A percentile compares a stretch with the other conserved stretches of the same genome.
Evolutionary conservation across 352 stramenopile genomes (phyloP).

Genomic region (Globisporangium paroecandrum): DNA sequence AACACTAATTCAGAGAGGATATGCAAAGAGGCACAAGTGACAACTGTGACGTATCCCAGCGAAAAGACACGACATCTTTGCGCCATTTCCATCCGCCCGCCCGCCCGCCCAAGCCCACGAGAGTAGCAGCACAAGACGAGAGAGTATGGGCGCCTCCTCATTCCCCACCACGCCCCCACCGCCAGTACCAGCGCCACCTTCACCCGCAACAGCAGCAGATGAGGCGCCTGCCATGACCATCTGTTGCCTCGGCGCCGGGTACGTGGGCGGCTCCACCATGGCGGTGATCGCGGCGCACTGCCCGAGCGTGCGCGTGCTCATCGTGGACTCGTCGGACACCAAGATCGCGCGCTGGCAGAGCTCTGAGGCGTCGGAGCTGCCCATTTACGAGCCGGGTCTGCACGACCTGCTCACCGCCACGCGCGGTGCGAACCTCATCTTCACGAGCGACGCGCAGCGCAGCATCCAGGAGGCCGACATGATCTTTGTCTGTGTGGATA

Average conservation of each 20-base stretch:
- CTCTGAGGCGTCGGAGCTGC: constrained; percentile 74
- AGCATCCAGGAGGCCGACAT: constrained; percentile 97
- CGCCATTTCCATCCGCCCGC: not conserved
- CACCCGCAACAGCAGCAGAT: constrained; percentile 18
- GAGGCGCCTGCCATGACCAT: constrained; percentile 59
- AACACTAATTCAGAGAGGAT: not conserved
- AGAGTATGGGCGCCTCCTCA: not conserved
- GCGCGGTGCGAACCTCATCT: constrained; percentile 97
- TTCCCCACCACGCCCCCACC: not conserved
- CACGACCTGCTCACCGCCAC: constrained; percentile 92
- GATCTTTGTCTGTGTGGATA: constrained; percentile 99
- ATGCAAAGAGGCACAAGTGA: not conserved
- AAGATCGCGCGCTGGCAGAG: constrained; percentile 99
- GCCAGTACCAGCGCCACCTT: constrained; percentile 31
- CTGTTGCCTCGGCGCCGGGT: constrained; percentile 97
- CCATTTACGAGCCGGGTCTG: constrained; percentile 99
- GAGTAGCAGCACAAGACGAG: not conserved
- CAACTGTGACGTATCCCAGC: not conserved
- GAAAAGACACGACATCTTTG: not conserved
- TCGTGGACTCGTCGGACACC: constrained; percentile 94
- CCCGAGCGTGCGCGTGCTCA: constrained; percentile 96
- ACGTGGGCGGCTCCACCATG: constrained; percentile 99
- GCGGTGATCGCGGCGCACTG: constrained; percentile 98
- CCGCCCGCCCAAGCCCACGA: not conserved
- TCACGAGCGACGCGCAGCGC: constrained; percentile 96